These are phyloP conservation scores for Schizochytrium sp. DNA, from an alignment of 108 stramenopile species.

Conservation along the genomic window DNA sequence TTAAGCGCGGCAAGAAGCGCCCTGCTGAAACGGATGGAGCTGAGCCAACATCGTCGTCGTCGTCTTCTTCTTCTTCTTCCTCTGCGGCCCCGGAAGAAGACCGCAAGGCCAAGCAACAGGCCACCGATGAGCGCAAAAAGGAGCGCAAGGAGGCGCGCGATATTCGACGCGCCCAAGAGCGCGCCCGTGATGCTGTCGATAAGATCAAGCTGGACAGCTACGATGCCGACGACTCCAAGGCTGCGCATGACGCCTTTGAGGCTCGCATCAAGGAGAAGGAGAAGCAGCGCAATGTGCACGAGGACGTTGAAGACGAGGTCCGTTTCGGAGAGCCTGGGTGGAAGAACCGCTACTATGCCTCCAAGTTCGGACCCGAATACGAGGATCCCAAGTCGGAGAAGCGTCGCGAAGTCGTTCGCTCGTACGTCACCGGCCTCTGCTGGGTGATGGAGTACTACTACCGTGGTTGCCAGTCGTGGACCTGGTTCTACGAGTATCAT, in stretches of 20 bases:
- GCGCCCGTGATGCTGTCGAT: conserved; percentile 35
- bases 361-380: conserved; percentile 74
- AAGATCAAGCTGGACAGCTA: conserved; percentile 36
- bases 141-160: conserved; percentile 48
- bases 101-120: not conserved
- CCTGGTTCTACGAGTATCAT: conserved; percentile 96
- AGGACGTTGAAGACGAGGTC: conserved; percentile 77
- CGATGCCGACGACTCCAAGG: conserved; percentile 34
- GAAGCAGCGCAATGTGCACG: conserved; percentile 67
- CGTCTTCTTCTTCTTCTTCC: not conserved
- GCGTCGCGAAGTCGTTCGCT: conserved; percentile 73
- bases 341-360: conserved; percentile 91
- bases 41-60: no score
- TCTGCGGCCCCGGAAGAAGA: not conserved
- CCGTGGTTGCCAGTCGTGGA: conserved; percentile 85
- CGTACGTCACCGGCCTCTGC: conserved; percentile 90
- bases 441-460: conserved; percentile 99
- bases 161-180: not conserved
- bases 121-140: conserved; percentile 8
- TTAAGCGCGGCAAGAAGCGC: not conserved
- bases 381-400: conserved; percentile 79
- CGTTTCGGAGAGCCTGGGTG: conserved; percentile 84
- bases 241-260: conserved; percentile 21
- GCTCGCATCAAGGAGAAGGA: conserved; percentile 24
- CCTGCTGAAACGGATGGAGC: not conserved